Percentiles rank a stretch among this genome's conserved stretches.
Evolutionary conservation across 495 filamentous ascomycete genomes (phyloP).

Genomic region (Penicillium macrosclerotiorum): DNA sequence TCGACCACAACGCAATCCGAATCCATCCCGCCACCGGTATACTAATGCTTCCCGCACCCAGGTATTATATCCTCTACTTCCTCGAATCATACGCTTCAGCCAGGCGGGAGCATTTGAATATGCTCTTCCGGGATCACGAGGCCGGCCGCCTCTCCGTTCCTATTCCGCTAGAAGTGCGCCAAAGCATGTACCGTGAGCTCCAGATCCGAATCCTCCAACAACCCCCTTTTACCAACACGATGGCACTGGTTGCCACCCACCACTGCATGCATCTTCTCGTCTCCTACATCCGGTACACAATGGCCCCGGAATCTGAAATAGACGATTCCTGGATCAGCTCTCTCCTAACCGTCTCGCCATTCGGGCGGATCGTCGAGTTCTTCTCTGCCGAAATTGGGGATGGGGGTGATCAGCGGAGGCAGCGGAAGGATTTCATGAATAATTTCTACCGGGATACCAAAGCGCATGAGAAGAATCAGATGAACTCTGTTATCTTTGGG

Average conservation of each 20-base stretch:
- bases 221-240: conserved; percentile 44
- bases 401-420: conserved; percentile 40
- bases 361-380: conserved; percentile 41
- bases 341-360: conserved; percentile 42
- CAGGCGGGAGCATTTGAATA: conserved; percentile 42
- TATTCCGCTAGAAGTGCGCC: conserved; percentile 32
- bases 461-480: conserved; percentile 36
- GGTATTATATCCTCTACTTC: conserved; percentile 45
- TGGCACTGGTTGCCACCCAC: conserved; percentile 43
- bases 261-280: conserved; percentile 47
- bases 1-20: not conserved
- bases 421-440: conserved; percentile 47
- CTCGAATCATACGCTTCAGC: conserved; percentile 41
- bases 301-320: conserved; percentile 28
- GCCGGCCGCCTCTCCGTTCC: conserved; percentile 39
- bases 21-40: too few species aligned
- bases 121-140: conserved; percentile 41
- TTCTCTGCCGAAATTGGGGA: conserved; percentile 50
- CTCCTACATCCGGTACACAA: conserved; percentile 39
- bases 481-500: conserved; percentile 40
- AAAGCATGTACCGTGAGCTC: conserved; percentile 37
- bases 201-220: conserved; percentile 41
- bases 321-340: conserved; percentile 48
- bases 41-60: conserved; percentile 15
- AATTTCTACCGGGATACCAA: conserved; percentile 44